Evolutionary conservation across 2,329 filamentous ascomycete genomes (phyloP), one percentile per base, ranked within the genome.

Genomic region (Claviceps sp.): DNA sequence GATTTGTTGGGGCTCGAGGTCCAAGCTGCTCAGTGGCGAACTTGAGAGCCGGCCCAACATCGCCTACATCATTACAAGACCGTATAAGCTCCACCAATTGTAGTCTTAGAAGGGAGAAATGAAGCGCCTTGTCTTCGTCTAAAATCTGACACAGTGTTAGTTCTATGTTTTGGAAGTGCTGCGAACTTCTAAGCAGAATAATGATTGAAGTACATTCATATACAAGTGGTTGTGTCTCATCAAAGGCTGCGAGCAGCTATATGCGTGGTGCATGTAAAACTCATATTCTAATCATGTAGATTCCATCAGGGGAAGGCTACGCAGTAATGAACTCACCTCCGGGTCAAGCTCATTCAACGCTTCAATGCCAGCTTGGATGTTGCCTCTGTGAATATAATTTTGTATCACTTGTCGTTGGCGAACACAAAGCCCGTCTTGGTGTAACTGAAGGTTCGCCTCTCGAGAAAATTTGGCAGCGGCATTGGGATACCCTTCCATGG

Each of bases 181-280:
- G 13, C 17, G 17, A 34, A 13, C 23, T 40, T 38, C 16, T 52
- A 5, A 36, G 45, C 29, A 1, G 47, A 50, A 43, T 14, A 46
- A 47, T 29, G 45, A 47, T 49, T 37, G 40, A 58, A 53, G 14
- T 29, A 13, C 37, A 45, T 58, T 71, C 67, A 70, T 69, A 64
- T 69, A 40, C 66, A 72, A 71, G 77, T 81, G 78, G 78, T 79
- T 80, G 75, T 83, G 82, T 81, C 78, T 97, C 91, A 94, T 94
- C 93, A 93, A 80, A 71, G 80, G 83, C 82, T 80, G 76, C 75
- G 79, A 82, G 47, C 51, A 81, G 78, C 76, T 76, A 80, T 97
- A 93, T 88, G 93, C 89, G 93, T 98, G 93, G 93, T 98, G 93
- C 93, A 98, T 98, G 91, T 77, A 95, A 82, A 90, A 85, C 77